Evolutionary conservation across 768 basidiomycete genomes (phyloP).

Genomic region (Gloeopeniophorella convolvens): DNA sequence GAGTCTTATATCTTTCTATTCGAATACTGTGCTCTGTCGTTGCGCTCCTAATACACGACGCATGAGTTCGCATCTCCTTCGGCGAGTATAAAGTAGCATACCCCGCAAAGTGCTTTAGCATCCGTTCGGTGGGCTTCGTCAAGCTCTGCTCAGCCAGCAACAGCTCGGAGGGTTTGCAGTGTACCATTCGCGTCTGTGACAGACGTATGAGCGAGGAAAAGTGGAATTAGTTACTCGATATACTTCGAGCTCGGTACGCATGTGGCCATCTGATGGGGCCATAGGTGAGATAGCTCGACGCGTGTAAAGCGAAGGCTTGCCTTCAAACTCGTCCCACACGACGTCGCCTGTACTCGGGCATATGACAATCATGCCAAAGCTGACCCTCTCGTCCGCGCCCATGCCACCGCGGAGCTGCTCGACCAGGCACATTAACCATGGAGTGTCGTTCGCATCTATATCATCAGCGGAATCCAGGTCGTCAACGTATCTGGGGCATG

Average conservation of each 20-base stretch:
- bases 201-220: background rate
- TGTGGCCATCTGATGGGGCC: constrained; percentile 52
- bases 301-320: constrained; percentile 31
- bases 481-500: constrained; percentile 66
- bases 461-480: constrained; percentile 64
- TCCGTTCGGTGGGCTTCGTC: constrained; percentile 65
- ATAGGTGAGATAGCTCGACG: constrained; percentile 1
- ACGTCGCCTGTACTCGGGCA: constrained; percentile 89
- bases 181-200: constrained; percentile 74
- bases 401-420: constrained; percentile 42
- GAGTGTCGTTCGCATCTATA: constrained; percentile 45
- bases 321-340: constrained; percentile 87
- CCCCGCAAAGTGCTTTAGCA: constrained; percentile 69
- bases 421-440: constrained; percentile 72
- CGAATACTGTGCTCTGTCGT: constrained; percentile 40
- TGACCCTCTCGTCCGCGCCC: constrained; percentile 38
- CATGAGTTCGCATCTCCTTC: background rate
- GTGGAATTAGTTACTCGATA: background rate
- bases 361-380: constrained; percentile 69
- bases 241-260: constrained; percentile 89
- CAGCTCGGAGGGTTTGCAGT: constrained; percentile 78
- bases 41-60: constrained; percentile 18
- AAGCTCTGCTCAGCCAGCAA: constrained; percentile 55
- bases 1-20: constrained; percentile 51
- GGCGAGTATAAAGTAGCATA: constrained; percentile 25